Percentiles rank a stretch among this genome's conserved stretches.
Conservation (phyloP, 148 eudicot genomes). For the Gaultheria prostrata region DNA sequence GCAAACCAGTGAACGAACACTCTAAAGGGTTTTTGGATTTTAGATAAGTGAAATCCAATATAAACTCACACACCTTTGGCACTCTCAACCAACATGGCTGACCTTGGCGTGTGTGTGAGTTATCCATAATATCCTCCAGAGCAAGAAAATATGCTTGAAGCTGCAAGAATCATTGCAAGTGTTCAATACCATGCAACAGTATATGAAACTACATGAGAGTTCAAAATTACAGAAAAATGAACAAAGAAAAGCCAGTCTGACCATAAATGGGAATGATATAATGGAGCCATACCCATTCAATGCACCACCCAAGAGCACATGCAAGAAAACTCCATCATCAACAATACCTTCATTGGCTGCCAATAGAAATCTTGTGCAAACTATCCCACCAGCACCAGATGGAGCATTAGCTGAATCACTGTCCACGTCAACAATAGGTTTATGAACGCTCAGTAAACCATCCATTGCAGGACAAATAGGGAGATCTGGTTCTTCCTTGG, state of each 20-base stretch:
- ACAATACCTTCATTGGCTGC: slow-evolving; percentile 50
- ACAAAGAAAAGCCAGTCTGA: background rate
- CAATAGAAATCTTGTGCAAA: slow-evolving; percentile 45
- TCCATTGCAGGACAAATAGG: slow-evolving; percentile 49
- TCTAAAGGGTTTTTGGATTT: too few relatives aligned
- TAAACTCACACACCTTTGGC: slow-evolving; percentile 52
- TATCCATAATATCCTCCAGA: slow-evolving; percentile 89
- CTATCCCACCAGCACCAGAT: slow-evolving; percentile 22
- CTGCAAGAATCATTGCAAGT: slow-evolving; percentile 35
- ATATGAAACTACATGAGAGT: background rate
- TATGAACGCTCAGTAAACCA: slow-evolving; percentile 47
- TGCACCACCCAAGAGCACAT: slow-evolving; percentile 93
- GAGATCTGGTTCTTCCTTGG: slow-evolving; percentile 55
- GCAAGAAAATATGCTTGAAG: slow-evolving; percentile 92
- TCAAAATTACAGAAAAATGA: background rate
- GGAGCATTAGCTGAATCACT: slow-evolving; percentile 31
- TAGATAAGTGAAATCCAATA: too few relatives aligned
- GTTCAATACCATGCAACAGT: slow-evolving; percentile 2
- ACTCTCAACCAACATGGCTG: slow-evolving; percentile 89
- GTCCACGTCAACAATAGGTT: slow-evolving; percentile 38
- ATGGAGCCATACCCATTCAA: slow-evolving; percentile 82
- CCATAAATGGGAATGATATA: background rate
- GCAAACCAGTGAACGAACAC: background rate
- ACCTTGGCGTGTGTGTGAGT: slow-evolving; percentile 80
- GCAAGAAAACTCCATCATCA: slow-evolving; percentile 82